phyloP scores from a whole-genome alignment of 106 monocot genomes.

The Xerophyta viscosa region DNA sequence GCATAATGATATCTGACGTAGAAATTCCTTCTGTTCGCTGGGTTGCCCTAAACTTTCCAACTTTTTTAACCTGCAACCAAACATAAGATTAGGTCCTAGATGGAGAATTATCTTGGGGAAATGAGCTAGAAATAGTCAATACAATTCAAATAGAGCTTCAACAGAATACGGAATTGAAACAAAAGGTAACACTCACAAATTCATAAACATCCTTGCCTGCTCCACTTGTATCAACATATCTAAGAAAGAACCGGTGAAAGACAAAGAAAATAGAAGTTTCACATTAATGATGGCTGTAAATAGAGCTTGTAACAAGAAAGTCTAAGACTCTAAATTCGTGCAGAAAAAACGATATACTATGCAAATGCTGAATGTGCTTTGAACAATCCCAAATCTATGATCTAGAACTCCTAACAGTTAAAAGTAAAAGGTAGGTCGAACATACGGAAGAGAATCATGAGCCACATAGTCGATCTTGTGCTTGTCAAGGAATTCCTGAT shows the following conservation, averaged over 20 bases:
- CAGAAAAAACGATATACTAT: no score
- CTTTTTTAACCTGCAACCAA: constrained; percentile 55
- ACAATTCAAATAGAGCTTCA: no score
- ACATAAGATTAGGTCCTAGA: no score
- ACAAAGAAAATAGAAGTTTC: constrained; percentile 2
- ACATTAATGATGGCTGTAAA: background rate
- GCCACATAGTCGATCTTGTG: constrained; percentile 77
- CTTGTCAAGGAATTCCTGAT: constrained; percentile 61
- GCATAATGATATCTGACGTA: constrained; percentile 87
- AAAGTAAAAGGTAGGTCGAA: no score
- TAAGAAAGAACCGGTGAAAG: constrained; percentile 23
- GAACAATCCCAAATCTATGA: no score
- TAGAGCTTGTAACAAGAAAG: no score
- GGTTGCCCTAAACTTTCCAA: constrained; percentile 86
- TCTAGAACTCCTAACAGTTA: no score
- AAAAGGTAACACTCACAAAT: constrained; percentile 73
- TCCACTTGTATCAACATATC: constrained; percentile 98
- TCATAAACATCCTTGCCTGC: constrained; percentile 99
- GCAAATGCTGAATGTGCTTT: no score
- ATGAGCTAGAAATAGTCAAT: no score
- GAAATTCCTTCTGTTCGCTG: constrained; percentile 87
- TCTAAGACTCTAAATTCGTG: no score
- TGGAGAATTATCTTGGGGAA: no score
- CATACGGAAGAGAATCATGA: constrained; percentile 86
- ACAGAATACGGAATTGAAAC: background rate